Conservation (phyloP, 2,329 filamentous ascomycete genomes). For the Anthostomella pinea region DNA sequence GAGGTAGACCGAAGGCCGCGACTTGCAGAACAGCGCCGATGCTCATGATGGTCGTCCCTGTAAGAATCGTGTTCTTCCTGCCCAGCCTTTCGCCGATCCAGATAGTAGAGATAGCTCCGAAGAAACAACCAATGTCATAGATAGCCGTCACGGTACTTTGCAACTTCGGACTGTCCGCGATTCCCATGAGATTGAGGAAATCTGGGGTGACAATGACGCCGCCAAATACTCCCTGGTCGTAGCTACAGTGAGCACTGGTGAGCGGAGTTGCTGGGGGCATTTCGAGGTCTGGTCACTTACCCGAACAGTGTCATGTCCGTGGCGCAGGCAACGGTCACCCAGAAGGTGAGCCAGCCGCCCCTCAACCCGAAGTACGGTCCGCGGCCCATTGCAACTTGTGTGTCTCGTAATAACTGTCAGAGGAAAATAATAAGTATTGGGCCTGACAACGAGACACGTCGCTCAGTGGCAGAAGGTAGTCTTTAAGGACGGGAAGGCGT, state of each 20-base stretch:
- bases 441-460: too few species aligned
- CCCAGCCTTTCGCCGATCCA: slow-evolving; percentile 34
- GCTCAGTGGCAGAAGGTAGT: too few species aligned
- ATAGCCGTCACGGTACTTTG: slow-evolving; percentile 51
- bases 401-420: background rate
- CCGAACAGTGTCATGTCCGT: slow-evolving; percentile 29
- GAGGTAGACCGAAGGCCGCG: slow-evolving; percentile 34
- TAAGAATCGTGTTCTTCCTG: slow-evolving; percentile 31
- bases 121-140: slow-evolving; percentile 59
- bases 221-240: slow-evolving; percentile 52
- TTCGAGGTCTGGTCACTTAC: too few species aligned
- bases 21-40: slow-evolving; percentile 35
- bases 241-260: slow-evolving; percentile 19
- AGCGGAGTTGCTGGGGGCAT: too few species aligned
- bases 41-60: slow-evolving; percentile 33
- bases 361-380: slow-evolving; percentile 20
- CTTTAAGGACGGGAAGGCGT: too few species aligned
- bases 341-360: slow-evolving; percentile 24
- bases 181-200: slow-evolving; percentile 4
- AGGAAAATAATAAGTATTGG: too few species aligned
- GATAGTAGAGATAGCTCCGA: slow-evolving; percentile 42
- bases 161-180: too few species aligned
- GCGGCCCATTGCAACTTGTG: background rate
- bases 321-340: slow-evolving; percentile 22
- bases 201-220: slow-evolving; percentile 35